Evolutionary conservation across 495 filamentous ascomycete species (phyloP), one percentile per base, ranked within the genome.

Genomic region (Aspergillus asperescens): DNA sequence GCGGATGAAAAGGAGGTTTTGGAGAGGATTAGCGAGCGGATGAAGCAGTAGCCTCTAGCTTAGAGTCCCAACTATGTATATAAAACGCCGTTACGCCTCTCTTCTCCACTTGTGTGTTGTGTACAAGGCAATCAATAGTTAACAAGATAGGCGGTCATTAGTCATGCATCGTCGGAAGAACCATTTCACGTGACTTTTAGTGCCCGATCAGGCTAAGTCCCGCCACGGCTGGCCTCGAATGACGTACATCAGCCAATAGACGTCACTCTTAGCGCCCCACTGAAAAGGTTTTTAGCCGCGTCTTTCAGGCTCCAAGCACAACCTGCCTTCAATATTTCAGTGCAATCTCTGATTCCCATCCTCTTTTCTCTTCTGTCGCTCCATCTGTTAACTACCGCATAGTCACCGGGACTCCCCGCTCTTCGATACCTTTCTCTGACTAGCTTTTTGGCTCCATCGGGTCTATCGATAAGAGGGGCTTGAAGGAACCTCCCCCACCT

Each of bases 401-500:
- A 52, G 38, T 48, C 32, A 23, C n/a, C n/a, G n/a, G n/a, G 12
- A 42, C n/a, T 47, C 18, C 24, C 35, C 29, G 34, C 28, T 7
- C 20, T 29, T 15, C 18, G n/a, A 13, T 18, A 12, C 18, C 28
- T 25, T 7, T n/a, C 4, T 29, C 25, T 24, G 34, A 8, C 41
- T 20, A 1, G 22, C 37, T 37, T 9, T 32, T 16, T 48, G 40
- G 13, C 10, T 34, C 15, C 23, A 13, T 37, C 37, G 34, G 19
- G 50, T 47, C 29, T 71, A 70, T 73, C 68, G 70, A 72, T 71
- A 74, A 74, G 69, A n/a, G n/a, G n/a, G 69, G 67, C 62, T 68
- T 64, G 48, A 58, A 60, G 59, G 57, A 59, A 39, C 34, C 52
- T 38, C 60, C 46, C 61, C 66, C 57, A 62, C 59, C 63, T 63